A percentile compares a stretch with the other conserved stretches of the same genome.
These are phyloP conservation scores for Cucurbita moschata DNA, from an alignment of 306 rosid genomes.

Conservation along the genomic window DNA sequence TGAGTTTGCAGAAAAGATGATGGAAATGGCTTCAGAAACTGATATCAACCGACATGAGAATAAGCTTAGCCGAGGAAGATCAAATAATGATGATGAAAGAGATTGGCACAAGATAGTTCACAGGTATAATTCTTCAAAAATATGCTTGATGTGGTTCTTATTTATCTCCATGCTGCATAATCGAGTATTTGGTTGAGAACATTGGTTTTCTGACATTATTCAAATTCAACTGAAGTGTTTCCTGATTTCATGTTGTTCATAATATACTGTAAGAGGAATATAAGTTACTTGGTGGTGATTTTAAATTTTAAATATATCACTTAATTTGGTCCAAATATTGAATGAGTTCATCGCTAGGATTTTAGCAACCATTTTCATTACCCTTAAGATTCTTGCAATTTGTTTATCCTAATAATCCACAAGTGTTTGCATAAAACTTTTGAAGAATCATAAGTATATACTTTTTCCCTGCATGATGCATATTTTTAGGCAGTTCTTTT, in stretches of 20 bases:
- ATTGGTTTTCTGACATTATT: background rate
- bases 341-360: background rate
- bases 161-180: slow-evolving; percentile 2
- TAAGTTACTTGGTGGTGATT: background rate
- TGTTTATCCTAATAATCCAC: background rate
- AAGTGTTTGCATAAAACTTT: background rate
- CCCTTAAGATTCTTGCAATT: background rate
- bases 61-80: slow-evolving; percentile 19
- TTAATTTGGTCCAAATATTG: background rate
- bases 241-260: background rate
- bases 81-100: slow-evolving; percentile 19
- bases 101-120: slow-evolving; percentile 66
- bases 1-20: slow-evolving; percentile 64
- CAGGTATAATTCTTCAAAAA: slow-evolving; percentile 39
- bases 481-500: background rate
- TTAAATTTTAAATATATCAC: background rate
- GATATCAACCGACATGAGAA: slow-evolving; percentile 19
- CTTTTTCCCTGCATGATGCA: background rate
- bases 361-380: background rate
- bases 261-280: background rate
- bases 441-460: background rate
- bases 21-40: slow-evolving; percentile 58
- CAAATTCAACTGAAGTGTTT: background rate
- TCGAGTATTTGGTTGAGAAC: background rate
- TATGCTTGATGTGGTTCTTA: slow-evolving; percentile 4